phyloP scores from a whole-genome alignment of 768 basidiomycete genomes.

The Hypholoma sublateritium region DNA sequence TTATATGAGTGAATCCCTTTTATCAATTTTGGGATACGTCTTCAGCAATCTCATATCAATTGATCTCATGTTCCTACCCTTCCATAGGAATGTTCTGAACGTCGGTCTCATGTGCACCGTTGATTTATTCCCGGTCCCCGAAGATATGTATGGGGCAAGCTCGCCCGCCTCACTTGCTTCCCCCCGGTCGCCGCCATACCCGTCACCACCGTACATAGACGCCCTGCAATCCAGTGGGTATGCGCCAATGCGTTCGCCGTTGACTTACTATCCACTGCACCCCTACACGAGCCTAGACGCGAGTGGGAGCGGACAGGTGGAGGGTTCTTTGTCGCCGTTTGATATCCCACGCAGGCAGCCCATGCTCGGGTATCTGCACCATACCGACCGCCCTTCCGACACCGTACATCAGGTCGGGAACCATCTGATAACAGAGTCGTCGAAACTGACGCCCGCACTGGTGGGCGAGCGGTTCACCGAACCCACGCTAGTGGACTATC shows the following conservation, averaged over 20 bases:
- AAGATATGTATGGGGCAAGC: constrained; percentile 21
- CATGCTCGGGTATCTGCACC: constrained; percentile 28
- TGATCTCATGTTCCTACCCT: neutral
- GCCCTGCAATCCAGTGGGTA: constrained; percentile 1
- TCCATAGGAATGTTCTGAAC: constrained; percentile 47
- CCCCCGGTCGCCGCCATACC: constrained; percentile 13
- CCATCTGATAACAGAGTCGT: constrained; percentile 39
- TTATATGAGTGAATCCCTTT: constrained; percentile 43
- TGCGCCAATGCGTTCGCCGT: constrained; percentile 11
- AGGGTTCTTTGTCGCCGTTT: constrained; percentile 26
- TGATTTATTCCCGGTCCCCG: constrained; percentile 67
- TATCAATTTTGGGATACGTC: neutral
- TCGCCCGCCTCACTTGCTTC: constrained; percentile 15
- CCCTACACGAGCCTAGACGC: constrained; percentile 32
- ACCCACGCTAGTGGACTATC: constrained; percentile 51
- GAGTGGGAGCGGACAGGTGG: constrained; percentile 12
- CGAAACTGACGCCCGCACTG: constrained; percentile 48
- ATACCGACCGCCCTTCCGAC: constrained; percentile 27
- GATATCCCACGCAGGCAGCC: constrained; percentile 38
- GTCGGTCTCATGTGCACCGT: constrained; percentile 70
- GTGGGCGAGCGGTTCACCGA: constrained; percentile 66
- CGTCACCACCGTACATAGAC: constrained; percentile 8
- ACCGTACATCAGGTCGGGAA: constrained; percentile 30
- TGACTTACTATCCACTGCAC: constrained; percentile 39
- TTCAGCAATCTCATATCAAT: neutral